Evolutionary conservation across 352 stramenopile genomes (phyloP), one percentile per base, ranked within the genome.

Genomic region (Phytopythium delawarense): DNA sequence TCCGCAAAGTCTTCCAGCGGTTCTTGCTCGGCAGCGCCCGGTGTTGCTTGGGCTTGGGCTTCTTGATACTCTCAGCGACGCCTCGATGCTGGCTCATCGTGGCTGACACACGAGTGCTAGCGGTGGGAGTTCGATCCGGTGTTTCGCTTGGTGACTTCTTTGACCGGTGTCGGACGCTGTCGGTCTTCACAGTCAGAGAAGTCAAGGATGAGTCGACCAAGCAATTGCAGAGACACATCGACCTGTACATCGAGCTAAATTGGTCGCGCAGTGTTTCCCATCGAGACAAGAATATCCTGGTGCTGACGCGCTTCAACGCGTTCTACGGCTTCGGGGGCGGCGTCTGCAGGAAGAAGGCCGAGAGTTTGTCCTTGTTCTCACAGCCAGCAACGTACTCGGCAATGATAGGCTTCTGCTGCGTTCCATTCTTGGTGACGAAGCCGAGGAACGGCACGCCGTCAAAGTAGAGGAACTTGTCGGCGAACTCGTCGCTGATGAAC

Each of bases 381-480:
- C 78, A 78, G 46, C 82, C 79, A 9, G 72, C 58, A 21, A 67
- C 46, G 62, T 71, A 92, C 67, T 90, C 77, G 7, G 65, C 63
- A 60, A 83, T 16, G 12, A 68, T 63, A 40, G 83, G 51, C 49
- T 81, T 79, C 55, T 78, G 71, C 18, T 50, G 74, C 23, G 61
- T 68, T 4, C 45, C 35, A 59, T 90, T 77, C 64, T 75, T 72
- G 35, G 62, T 69, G 4, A 90, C 64, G 49, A 81, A 80, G 25
- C 67, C 81, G 48, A 92, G 58, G 63, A 77, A 89, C n/a, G 83
- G 83, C 46, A 92, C 80, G 40, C 80, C 80, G 32, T 83, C 77
- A 48, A 92, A 78, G 55, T 61, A 60, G 11, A 81, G 64, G 45
- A 88, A 74, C 42, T 80, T 81, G 11, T 84, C 60, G 42, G 74